Conservation (phyloP, 2,329 filamentous ascomycete species). For the Neophaeococcomyces aloes region DNA sequence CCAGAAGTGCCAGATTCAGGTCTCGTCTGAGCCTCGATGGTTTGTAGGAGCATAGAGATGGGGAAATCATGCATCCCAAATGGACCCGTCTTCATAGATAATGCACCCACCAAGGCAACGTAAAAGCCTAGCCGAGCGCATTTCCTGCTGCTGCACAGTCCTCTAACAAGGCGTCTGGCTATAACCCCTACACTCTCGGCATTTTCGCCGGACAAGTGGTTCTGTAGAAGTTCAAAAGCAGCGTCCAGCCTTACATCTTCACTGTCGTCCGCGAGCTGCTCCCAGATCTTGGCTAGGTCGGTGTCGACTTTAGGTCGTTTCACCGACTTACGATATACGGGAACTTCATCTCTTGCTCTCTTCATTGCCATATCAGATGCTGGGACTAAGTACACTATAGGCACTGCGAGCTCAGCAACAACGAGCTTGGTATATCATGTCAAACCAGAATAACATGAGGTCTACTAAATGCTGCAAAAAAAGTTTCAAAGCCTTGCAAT, state of each 20-base stretch:
- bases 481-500: not conserved
- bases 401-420: too few species aligned
- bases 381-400: not conserved
- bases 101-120: slow-evolving; percentile 70
- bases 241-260: slow-evolving; percentile 38
- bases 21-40: slow-evolving; percentile 44
- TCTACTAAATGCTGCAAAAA: too few species aligned
- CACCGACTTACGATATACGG: not conserved
- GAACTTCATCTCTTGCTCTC: slow-evolving; percentile 12
- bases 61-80: not conserved
- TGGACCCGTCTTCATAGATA: slow-evolving; percentile 30
- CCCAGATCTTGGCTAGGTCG: slow-evolving; percentile 39
- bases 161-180: slow-evolving; percentile 62
- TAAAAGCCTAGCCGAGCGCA: slow-evolving; percentile 82
- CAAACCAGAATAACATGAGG: too few species aligned
- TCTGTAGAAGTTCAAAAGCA: slow-evolving; percentile 33
- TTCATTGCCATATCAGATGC: slow-evolving; percentile 16
- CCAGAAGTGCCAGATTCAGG: slow-evolving; percentile 43
- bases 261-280: slow-evolving; percentile 38
- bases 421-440: too few species aligned
- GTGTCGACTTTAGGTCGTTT: slow-evolving; percentile 26
- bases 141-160: slow-evolving; percentile 81
- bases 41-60: slow-evolving; percentile 34
- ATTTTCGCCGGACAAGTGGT: slow-evolving; percentile 33
- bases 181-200: slow-evolving; percentile 33